Evolutionary conservation across 2,329 filamentous ascomycete species (phyloP).

Genomic region (Xylaria digitata): DNA sequence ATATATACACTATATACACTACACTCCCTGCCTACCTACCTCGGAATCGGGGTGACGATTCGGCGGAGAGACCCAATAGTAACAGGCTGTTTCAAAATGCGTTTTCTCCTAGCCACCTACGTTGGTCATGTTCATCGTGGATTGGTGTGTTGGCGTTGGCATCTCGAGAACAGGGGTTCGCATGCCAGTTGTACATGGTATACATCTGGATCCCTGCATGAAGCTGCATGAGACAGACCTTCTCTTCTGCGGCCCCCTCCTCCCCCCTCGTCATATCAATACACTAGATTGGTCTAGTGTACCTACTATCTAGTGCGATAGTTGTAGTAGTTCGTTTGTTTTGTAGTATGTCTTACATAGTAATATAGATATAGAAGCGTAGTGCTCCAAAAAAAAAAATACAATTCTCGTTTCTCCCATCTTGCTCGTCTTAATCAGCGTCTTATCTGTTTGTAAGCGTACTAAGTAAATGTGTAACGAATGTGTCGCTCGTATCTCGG

Average conservation of each 20-base stretch:
- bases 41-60: slow-evolving; percentile 8
- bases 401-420: neutral
- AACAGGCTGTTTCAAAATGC: slow-evolving; percentile 20
- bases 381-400: neutral
- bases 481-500: neutral
- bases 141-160: slow-evolving; percentile 31
- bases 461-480: neutral
- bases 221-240: slow-evolving; percentile 18
- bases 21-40: neutral
- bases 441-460: neutral
- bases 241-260: neutral
- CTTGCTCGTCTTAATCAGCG: neutral
- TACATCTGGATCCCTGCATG: slow-evolving; percentile 34
- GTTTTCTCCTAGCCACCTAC: slow-evolving; percentile 7
- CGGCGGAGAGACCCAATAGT: slow-evolving; percentile 17
- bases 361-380: too few relatives aligned
- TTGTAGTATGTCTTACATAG: too few relatives aligned
- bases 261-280: too few relatives aligned
- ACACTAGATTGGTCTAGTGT: too few relatives aligned
- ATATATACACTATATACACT: neutral
- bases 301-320: too few relatives aligned
- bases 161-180: slow-evolving; percentile 35
- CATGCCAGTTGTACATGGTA: slow-evolving; percentile 27
- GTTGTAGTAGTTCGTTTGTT: too few relatives aligned
- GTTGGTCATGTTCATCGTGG: slow-evolving; percentile 21